Evolutionary conservation across 179 eudicot genomes (phyloP), one percentile per base, ranked within the genome.

Genomic region (Drosera spatulata): DNA sequence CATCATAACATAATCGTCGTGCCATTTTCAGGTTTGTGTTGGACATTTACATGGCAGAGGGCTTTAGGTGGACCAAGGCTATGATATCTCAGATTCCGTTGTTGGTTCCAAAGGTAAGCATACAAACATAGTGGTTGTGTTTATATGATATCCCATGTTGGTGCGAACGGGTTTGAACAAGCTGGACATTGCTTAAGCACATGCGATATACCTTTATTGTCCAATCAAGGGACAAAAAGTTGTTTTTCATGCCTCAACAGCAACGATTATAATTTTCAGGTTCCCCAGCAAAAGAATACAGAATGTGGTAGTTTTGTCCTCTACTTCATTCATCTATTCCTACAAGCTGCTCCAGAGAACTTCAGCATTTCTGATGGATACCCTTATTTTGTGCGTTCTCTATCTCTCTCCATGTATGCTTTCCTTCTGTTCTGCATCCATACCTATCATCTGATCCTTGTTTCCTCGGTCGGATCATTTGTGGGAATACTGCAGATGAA

Each of bases 291-390:
- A 67, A 79, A 80, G 48, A 79, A 53, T 2, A 61, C 67, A 38
- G 95, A 86, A 60, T 89, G 97, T 67, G 97, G 95, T 53, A 57
- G 69, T 49, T 89, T 73, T 64, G 87, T 85, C 53, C 87, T 84
- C 7, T 84, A 74, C 71, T 89, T 71, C 61, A 76, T 79, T 1
- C 72, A 73, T 53, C 63, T 66, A 51, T 89, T 89, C 61, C 50
- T 84, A 33, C 75, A 80, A 73, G 67, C 53, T 60, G 88, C 88
- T 68, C 95, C 88, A 1, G 79, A 75, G 66, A 75, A 64, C 69
- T 82, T 79, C 42, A 80, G 81, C 76, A 65, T 66, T 42, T 54
- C 72, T 4, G 63, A 73, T 15, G 84, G 91, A 60, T 80, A 79
- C 71, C 91, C 88, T 51, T 72, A 80, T 58, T 85, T 80, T 41